Evolutionary conservation across 257 asterid species (phyloP).

Genomic region (Cinchona pubescens): DNA sequence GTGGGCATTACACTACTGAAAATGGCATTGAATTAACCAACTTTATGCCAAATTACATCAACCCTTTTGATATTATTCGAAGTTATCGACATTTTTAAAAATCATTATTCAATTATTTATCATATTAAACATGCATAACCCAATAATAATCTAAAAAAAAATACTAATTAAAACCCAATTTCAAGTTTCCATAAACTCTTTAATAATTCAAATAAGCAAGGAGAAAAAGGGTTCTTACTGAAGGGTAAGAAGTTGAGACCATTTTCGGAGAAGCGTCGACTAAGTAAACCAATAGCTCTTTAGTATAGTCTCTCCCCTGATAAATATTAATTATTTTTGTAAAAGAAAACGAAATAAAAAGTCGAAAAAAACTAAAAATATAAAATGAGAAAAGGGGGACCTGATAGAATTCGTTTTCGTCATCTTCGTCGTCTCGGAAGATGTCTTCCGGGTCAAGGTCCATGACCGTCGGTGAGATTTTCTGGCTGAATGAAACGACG

Average conservation of each 20-base stretch:
- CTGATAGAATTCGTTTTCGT: slow-evolving; percentile 57
- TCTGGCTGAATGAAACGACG: background rate
- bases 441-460: slow-evolving; percentile 91
- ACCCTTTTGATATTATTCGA: background rate
- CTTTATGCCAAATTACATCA: background rate
- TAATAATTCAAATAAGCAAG: background rate
- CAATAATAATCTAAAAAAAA: background rate
- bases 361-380: no score
- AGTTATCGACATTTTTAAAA: background rate
- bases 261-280: slow-evolving; percentile 97
- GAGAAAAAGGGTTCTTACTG: slow-evolving; percentile 28
- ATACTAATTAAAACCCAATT: background rate
- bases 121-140: background rate
- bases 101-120: background rate
- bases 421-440: slow-evolving; percentile 82
- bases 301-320: slow-evolving; percentile 67
- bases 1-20: background rate
- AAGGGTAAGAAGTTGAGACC: slow-evolving; percentile 54
- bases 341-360: background rate
- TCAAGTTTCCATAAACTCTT: background rate
- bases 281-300: slow-evolving; percentile 71
- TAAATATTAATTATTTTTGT: background rate
- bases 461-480: slow-evolving; percentile 31
- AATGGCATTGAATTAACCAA: background rate
- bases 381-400: slow-evolving; percentile 17